Base-by-base conservation (phyloP, 345 rosid genomes). In the Lepidium africanum region DNA sequence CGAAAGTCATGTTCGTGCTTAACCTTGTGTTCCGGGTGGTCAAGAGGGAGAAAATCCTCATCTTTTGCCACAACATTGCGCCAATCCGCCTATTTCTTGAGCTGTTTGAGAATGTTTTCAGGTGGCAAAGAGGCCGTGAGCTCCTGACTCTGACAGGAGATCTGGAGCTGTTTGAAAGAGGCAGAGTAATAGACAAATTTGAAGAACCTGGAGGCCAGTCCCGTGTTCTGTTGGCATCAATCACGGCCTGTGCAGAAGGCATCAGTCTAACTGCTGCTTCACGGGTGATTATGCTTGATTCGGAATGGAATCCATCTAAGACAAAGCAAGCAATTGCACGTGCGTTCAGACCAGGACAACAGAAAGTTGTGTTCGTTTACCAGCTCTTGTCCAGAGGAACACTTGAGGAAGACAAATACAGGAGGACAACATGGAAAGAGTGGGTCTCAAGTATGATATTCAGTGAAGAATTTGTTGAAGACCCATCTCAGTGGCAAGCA, bases 381-480 rank as follows among this genome's bases (percentile, higher is more conserved):
- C 98, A 90, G 76, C 92, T 92, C 17, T 75, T 92, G 58, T 91
- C 88, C 5, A 80, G 87, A 0, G 88, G 85, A 51, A 81, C 98
- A 8, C 87, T 90, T 6, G 98, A 92, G 60, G 96, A 87, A 76
- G 98, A 87, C 41, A 90, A 90, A 76, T 86, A 92, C 48, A 60
- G 87, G 9, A 80, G 98, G 83, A 92, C 96, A 5, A 86, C 95
- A 16, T 92, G 98, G 98, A 90, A 92, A 70, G 96, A 90, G 46
- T 90, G 98, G 96, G 90, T 92, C 5, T 90, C 98, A 1, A 80
- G 88, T 65, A 90, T 87, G 96, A 92, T 90, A 23, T 92, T 92
- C 43, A 92, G 96, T 5, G 96, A 92, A 78, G 96, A 82, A 7
- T 83, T 86, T 36, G 96, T 86, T 30, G 96, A 86, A 79, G 96